Evolutionary conservation across 1,284 basidiomycete genomes (phyloP).

Genomic region (Marasmius sp.): DNA sequence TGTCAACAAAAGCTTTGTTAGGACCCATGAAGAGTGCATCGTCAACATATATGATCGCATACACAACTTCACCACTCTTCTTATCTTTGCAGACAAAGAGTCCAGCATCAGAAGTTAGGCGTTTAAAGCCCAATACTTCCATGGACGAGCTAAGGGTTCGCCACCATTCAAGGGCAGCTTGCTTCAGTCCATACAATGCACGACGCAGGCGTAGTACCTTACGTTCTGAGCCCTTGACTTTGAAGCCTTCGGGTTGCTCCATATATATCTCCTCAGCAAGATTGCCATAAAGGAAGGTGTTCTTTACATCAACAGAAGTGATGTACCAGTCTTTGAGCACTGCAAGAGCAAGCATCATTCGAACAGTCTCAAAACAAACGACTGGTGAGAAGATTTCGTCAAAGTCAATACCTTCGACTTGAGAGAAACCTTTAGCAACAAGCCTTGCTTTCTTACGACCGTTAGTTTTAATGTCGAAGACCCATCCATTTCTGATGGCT

Average conservation of each 20-base stretch:
- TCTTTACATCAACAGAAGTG: constrained; percentile 32
- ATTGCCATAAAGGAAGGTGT: constrained; percentile 34
- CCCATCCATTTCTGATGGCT: constrained; percentile 30
- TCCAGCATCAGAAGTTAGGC: constrained; percentile 14
- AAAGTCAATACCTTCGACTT: too few species aligned
- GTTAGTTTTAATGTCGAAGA: constrained; percentile 8
- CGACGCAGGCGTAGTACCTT: constrained; percentile 21
- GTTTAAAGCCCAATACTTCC: constrained; percentile 18
- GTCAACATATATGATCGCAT: constrained; percentile 14
- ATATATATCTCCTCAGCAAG: constrained; percentile 36
- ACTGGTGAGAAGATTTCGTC: too few species aligned
- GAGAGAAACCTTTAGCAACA: too few species aligned
- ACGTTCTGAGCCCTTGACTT: not conserved
- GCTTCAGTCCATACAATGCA: constrained; percentile 32
- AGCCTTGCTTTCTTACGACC: too few species aligned
- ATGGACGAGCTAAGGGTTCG: constrained; percentile 22
- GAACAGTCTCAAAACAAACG: too few species aligned
- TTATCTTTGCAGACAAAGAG: not conserved
- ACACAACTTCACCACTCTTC: not conserved
- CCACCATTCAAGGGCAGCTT: constrained; percentile 30
- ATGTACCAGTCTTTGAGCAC: constrained; percentile 27
- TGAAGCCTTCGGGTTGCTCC: constrained; percentile 30
- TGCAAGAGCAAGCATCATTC: constrained; percentile 28
- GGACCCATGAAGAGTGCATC: constrained; percentile 15
- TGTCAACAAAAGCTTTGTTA: not conserved